Evolutionary conservation across 1,284 basidiomycete species (phyloP).

Genomic region (Ganoderma boninense): DNA sequence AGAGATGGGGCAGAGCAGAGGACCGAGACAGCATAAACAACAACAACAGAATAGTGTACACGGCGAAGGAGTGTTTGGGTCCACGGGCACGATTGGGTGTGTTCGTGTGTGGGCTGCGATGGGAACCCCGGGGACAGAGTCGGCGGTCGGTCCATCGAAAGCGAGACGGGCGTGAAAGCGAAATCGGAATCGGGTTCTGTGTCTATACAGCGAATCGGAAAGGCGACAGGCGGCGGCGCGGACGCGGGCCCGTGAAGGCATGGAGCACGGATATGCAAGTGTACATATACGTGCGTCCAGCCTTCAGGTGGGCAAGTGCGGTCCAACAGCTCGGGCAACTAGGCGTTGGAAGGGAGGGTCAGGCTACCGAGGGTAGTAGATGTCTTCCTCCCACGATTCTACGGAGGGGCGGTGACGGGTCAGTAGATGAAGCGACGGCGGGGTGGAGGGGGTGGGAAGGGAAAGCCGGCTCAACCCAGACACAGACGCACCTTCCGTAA

Average conservation of each 20-base stretch:
- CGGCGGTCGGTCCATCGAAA: neutral
- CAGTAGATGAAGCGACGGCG: neutral
- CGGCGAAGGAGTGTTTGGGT: neutral
- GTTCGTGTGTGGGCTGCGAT: neutral
- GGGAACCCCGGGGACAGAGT: neutral
- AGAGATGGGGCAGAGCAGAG: neutral
- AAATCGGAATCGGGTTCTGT: neutral
- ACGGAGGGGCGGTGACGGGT: slow-evolving; percentile 11
- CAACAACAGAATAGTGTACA: neutral
- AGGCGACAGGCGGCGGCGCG: neutral
- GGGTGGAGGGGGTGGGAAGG: slow-evolving; percentile 11
- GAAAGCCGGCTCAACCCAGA: neutral
- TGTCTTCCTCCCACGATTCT: slow-evolving; percentile 39
- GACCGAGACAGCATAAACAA: neutral
- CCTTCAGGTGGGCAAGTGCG: neutral
- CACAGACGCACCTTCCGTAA: slow-evolving; percentile 77
- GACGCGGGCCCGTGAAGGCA: slow-evolving; percentile 1
- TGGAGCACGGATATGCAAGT: neutral
- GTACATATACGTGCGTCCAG: too few species aligned
- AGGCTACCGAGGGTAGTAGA: slow-evolving; percentile 38
- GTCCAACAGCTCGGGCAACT: neutral
- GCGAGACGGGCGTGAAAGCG: neutral
- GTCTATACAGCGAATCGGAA: neutral
- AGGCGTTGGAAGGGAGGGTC: neutral
- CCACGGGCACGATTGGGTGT: neutral